These are phyloP conservation scores for Lepidium aucheri DNA, from an alignment of 345 rosid species.

Conservation along the genomic window DNA sequence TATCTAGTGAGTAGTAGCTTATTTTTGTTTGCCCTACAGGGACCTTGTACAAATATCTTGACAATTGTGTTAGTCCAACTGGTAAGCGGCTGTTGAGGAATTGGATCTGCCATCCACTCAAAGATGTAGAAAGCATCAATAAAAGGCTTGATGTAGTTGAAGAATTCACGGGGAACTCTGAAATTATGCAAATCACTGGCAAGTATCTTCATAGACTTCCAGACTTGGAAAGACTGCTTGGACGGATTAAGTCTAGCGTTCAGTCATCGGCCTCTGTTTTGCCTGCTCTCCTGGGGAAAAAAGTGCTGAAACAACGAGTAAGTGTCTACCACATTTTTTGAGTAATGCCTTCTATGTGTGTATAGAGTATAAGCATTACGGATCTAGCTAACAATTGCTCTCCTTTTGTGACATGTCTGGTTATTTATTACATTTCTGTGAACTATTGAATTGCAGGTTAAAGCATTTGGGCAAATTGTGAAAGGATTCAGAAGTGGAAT, in stretches of 20 bases:
- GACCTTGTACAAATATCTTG: slow-evolving; percentile 77
- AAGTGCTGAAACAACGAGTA: slow-evolving; percentile 60
- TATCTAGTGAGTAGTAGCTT: not conserved
- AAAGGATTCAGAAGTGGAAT: slow-evolving; percentile 76
- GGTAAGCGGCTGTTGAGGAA: slow-evolving; percentile 81
- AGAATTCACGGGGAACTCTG: slow-evolving; percentile 43
- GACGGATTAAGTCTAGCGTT: slow-evolving; percentile 63
- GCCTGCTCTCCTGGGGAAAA: slow-evolving; percentile 69
- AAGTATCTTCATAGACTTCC: slow-evolving; percentile 69
- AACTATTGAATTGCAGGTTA: slow-evolving; percentile 48
- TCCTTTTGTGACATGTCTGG: not conserved
- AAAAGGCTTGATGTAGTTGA: slow-evolving; percentile 72
- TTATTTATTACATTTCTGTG: not conserved
- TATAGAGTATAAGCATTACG: not conserved
- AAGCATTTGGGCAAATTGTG: slow-evolving; percentile 68
- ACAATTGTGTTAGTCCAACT: slow-evolving; percentile 69
- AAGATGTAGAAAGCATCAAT: slow-evolving; percentile 61
- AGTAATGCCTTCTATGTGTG: not conserved
- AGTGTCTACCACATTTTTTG: slow-evolving; percentile 16
- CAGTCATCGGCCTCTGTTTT: slow-evolving; percentile 55
- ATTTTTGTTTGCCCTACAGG: slow-evolving; percentile 37
- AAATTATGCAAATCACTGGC: slow-evolving; percentile 37
- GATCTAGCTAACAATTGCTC: not conserved
- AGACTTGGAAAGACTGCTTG: slow-evolving; percentile 81
- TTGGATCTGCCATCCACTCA: slow-evolving; percentile 97